Conservation (phyloP, 2,329 filamentous ascomycete genomes). For the Magnaporthiopsis rhizophila region DNA sequence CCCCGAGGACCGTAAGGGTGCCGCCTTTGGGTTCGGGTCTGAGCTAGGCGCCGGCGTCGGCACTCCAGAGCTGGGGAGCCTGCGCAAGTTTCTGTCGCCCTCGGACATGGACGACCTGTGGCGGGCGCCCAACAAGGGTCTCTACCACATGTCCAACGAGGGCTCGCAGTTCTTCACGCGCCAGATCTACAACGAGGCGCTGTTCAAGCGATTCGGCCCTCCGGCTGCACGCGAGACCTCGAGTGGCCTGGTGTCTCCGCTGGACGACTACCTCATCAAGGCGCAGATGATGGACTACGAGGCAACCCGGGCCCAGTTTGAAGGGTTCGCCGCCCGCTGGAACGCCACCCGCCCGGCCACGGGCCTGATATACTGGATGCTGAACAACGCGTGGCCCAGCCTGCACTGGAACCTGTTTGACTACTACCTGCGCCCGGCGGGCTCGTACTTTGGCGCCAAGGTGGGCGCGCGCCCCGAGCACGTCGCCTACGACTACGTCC, state of each 20-base stretch:
- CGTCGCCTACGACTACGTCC: slow-evolving; percentile 45
- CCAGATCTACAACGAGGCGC: slow-evolving; percentile 47
- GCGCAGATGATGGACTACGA: slow-evolving; percentile 58
- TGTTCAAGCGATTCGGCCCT: slow-evolving; percentile 43
- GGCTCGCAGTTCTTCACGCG: slow-evolving; percentile 47
- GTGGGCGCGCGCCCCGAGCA: slow-evolving; percentile 41
- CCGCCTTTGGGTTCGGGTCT: slow-evolving; percentile 55
- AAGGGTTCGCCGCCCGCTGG: slow-evolving; percentile 46
- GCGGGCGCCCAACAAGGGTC: slow-evolving; percentile 40
- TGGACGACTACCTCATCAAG: slow-evolving; percentile 52
- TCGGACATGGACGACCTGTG: slow-evolving; percentile 47
- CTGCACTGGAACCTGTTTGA: slow-evolving; percentile 60
- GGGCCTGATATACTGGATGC: slow-evolving; percentile 59
- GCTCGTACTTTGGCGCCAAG: slow-evolving; percentile 53
- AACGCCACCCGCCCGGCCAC: slow-evolving; percentile 44
- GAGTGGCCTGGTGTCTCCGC: slow-evolving; percentile 1
- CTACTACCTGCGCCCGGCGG: slow-evolving; percentile 50
- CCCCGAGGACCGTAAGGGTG: slow-evolving; percentile 34
- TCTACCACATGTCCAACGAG: slow-evolving; percentile 53
- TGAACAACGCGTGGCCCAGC: slow-evolving; percentile 57
- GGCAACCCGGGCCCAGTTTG: slow-evolving; percentile 50
- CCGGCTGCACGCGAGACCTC: slow-evolving; percentile 26
- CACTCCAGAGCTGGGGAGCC: slow-evolving; percentile 47
- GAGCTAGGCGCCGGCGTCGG: slow-evolving; percentile 56
- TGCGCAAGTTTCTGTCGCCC: slow-evolving; percentile 44